Conservation (phyloP, 2,329 filamentous ascomycete species). For the Fusarium buharicum region DNA sequence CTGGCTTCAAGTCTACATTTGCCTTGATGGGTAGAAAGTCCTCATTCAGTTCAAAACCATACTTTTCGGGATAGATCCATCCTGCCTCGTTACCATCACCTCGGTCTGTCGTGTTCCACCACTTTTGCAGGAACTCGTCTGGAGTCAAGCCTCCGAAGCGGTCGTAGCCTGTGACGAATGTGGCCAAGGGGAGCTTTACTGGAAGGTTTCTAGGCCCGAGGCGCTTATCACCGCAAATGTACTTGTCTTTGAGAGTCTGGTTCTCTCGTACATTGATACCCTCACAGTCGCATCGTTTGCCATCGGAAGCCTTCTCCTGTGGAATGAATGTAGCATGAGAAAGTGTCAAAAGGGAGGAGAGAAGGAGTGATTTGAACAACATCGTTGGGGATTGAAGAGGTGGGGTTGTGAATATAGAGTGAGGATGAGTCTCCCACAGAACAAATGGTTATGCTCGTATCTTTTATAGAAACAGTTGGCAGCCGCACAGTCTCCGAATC, state of each 20-base stretch:
- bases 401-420: no score
- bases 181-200: slow-evolving; percentile 18
- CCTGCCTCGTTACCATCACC: not conserved
- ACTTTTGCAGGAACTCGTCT: slow-evolving; percentile 19
- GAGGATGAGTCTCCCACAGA: not conserved
- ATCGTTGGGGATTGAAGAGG: not conserved
- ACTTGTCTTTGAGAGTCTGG: not conserved
- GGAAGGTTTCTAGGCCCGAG: slow-evolving; percentile 20
- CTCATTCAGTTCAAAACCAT: slow-evolving; percentile 20
- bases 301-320: not conserved
- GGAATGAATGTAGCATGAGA: slow-evolving; percentile 9
- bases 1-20: not conserved
- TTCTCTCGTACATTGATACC: slow-evolving; percentile 2
- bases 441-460: fast-evolving
- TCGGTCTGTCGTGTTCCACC: slow-evolving; percentile 11
- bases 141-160: slow-evolving; percentile 27
- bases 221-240: slow-evolving; percentile 24
- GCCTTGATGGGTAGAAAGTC: not conserved
- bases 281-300: slow-evolving; percentile 14
- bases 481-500: no score
- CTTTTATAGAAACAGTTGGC: not conserved
- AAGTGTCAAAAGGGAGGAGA: slow-evolving; percentile 5
- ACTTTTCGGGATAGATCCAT: slow-evolving; percentile 19
- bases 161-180: slow-evolving; percentile 22
- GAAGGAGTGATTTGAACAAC: slow-evolving; percentile 10